Base-by-base conservation (phyloP, 306 rosid genomes). In the Malus fusca region DNA sequence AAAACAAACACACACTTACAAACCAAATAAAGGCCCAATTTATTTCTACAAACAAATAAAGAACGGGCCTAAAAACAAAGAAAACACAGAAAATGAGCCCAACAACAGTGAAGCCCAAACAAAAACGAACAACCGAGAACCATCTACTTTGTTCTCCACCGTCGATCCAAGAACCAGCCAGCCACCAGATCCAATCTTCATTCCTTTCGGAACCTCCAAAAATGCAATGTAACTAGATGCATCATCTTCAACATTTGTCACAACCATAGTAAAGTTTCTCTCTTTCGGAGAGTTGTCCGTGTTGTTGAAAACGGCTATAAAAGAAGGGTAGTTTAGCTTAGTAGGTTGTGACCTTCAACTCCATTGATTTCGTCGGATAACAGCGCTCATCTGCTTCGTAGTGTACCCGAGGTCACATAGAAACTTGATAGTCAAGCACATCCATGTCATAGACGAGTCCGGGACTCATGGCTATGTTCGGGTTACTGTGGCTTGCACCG, bases 281-380 rank as follows among this genome's bases (percentile, higher is more conserved):
- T 42, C 53, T 30, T 37, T 63, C 7, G 35, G 48, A 19, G 77
- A 66, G 37, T 15, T 37, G 9, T 56, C 77, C 12, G 46, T 26
- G 4, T 33, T 5, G 22, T 66, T 68, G 18, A 33, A n/a, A 13
- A 71, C 59, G 61, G 77, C 68, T 18, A 52, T 55, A 30, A 76
- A 76, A 35, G 79, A 66, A 6, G 74, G 80, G 33, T 81, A 76
- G 43, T 81, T 71, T 10, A 76, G 74, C 11, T 76, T 73, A 6
- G 35, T 25, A 31, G 68, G 40, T 6, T 28, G 10, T 6, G 3
- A 7, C 43, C 17, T 28, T 51, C 35, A 42, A 5, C 23, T 11
- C 71, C 61, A 28, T 15, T 37, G 25, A 43, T 23, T 68, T 40
- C 59, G 5, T 25, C 80, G 56, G 17, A 56, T 69, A 30, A 69